Evolutionary conservation across 225 moss, liverwort and hornwort genomes (phyloP).

Genomic region (Antitrichia curtipendula): DNA sequence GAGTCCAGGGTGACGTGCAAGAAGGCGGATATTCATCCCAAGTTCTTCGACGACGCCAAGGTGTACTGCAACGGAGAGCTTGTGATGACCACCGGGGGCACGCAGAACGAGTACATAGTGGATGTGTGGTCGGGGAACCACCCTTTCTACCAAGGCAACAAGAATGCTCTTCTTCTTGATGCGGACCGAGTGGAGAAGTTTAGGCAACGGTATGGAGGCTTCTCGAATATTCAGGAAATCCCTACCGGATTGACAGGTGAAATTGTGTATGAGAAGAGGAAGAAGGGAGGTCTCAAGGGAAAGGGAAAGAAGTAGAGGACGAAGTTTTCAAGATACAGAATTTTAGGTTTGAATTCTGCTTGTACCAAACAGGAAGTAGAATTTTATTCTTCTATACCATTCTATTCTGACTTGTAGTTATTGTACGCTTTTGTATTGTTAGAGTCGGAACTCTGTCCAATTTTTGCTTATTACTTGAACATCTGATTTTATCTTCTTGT

Average conservation of each 20-base stretch:
- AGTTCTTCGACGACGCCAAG: slow-evolving; percentile 56
- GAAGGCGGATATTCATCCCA: slow-evolving; percentile 66
- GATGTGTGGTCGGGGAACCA: slow-evolving; percentile 98
- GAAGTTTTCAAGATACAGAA: not conserved
- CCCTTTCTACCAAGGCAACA: slow-evolving; percentile 91
- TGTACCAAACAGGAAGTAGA: not conserved
- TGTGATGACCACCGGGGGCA: slow-evolving; percentile 84
- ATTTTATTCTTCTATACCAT: not conserved
- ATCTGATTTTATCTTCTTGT: not conserved
- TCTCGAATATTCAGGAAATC: slow-evolving; percentile 45
- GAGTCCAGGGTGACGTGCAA: slow-evolving; percentile 58
- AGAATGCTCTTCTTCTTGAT: slow-evolving; percentile 58
- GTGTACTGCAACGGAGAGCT: slow-evolving; percentile 84
- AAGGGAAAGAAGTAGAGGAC: slow-evolving; percentile 79
- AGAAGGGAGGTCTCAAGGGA: slow-evolving; percentile 49
- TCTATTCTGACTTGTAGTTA: not conserved
- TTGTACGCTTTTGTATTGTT: not conserved
- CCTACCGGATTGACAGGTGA: slow-evolving; percentile 64
- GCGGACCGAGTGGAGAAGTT: slow-evolving; percentile 95
- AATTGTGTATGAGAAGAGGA: slow-evolving; percentile 68
- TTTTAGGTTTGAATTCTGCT: not conserved
- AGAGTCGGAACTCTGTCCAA: not conserved
- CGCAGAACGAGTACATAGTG: slow-evolving; percentile 71
- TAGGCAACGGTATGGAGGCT: slow-evolving; percentile 54
- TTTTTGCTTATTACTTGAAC: not conserved